Percentiles rank a stretch among this genome's conserved stretches.
These are phyloP conservation scores for Grammothele lineata DNA, from an alignment of 768 basidiomycete species.

Conservation along the genomic window DNA sequence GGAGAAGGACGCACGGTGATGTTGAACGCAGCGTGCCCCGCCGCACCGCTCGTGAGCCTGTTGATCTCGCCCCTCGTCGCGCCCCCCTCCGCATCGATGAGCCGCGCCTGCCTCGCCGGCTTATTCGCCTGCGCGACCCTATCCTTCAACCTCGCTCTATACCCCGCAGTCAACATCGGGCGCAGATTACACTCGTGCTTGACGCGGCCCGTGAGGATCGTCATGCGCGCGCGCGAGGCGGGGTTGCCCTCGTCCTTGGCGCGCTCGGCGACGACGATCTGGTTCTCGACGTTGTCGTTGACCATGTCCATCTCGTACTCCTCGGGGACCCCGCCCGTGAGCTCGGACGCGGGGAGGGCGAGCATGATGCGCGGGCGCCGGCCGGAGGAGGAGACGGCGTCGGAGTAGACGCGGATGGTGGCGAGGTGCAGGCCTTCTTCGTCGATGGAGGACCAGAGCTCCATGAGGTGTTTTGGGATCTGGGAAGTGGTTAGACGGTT, in stretches of 20 bases:
- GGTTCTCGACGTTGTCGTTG: slow-evolving; percentile 79
- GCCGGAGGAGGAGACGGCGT: slow-evolving; percentile 37
- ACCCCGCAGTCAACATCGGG: slow-evolving; percentile 62
- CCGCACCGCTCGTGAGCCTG: slow-evolving; percentile 72
- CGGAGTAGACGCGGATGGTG: slow-evolving; percentile 75
- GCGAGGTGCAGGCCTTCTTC: slow-evolving; percentile 79
- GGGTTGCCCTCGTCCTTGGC: slow-evolving; percentile 53
- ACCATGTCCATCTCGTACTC: slow-evolving; percentile 89
- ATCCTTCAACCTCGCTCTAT: slow-evolving; percentile 69
- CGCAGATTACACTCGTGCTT: slow-evolving; percentile 78
- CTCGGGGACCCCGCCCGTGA: slow-evolving; percentile 38
- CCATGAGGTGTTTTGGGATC: slow-evolving; percentile 86
- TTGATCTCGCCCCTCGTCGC: slow-evolving; percentile 75
- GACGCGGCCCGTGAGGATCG: slow-evolving; percentile 73
- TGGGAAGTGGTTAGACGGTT: slow-evolving; percentile 23
- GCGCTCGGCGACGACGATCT: slow-evolving; percentile 80
- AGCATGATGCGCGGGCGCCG: slow-evolving; percentile 60
- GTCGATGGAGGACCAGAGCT: slow-evolving; percentile 76
- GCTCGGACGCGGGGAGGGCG: slow-evolving; percentile 55
- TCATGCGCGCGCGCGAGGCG: slow-evolving; percentile 59
- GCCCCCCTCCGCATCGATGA: slow-evolving; percentile 68
- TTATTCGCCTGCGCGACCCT: slow-evolving; percentile 64
- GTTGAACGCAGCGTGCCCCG: slow-evolving; percentile 58
- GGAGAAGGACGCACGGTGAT: slow-evolving; percentile 50
- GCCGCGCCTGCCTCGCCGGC: slow-evolving; percentile 59